Evolutionary conservation across 805 yeast genomes (phyloP).

Genomic region (Spathaspora boniae): DNA sequence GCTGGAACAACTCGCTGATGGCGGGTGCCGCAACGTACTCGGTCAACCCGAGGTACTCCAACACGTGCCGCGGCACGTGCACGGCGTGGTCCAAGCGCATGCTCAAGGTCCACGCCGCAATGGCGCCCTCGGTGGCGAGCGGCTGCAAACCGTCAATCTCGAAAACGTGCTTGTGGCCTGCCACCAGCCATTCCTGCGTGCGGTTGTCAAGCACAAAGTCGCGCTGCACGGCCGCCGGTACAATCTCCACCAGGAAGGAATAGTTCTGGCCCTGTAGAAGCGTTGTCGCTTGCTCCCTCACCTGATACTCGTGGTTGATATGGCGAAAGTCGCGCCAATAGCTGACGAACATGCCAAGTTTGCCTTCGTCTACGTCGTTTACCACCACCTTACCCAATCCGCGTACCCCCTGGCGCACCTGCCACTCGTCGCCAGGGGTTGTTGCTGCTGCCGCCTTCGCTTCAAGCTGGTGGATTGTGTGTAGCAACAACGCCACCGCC

Average conservation of each 20-base stretch:
- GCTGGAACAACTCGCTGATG: constrained; percentile 1
- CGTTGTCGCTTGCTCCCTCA: constrained; percentile 2
- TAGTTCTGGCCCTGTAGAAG: constrained; percentile 17
- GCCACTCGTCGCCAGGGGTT: constrained; percentile 15
- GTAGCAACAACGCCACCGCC: constrained; percentile 25
- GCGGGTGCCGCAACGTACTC: background rate
- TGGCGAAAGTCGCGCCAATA: constrained; percentile 34
- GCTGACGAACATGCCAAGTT: constrained; percentile 32
- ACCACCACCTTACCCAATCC: constrained; percentile 24
- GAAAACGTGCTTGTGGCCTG: constrained; percentile 11
- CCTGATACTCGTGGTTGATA: constrained; percentile 21
- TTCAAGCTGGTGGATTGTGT: constrained; percentile 24
- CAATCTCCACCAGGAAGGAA: constrained; percentile 20
- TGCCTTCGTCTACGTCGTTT: constrained; percentile 19
- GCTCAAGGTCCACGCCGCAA: constrained; percentile 21
- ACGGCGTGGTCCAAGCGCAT: constrained; percentile 25
- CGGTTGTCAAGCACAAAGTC: constrained; percentile 20
- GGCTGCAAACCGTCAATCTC: constrained; percentile 7
- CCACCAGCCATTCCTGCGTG: constrained; percentile 18
- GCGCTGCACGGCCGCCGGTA: constrained; percentile 6
- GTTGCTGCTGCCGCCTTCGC: constrained; percentile 8
- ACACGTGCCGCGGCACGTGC: constrained; percentile 22
- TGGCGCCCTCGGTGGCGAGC: background rate
- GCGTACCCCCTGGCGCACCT: constrained; percentile 18
- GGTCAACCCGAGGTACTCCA: constrained; percentile 27